Conservation (phyloP, 2,329 filamentous ascomycete genomes). For the Botrytis galanthina region DNA sequence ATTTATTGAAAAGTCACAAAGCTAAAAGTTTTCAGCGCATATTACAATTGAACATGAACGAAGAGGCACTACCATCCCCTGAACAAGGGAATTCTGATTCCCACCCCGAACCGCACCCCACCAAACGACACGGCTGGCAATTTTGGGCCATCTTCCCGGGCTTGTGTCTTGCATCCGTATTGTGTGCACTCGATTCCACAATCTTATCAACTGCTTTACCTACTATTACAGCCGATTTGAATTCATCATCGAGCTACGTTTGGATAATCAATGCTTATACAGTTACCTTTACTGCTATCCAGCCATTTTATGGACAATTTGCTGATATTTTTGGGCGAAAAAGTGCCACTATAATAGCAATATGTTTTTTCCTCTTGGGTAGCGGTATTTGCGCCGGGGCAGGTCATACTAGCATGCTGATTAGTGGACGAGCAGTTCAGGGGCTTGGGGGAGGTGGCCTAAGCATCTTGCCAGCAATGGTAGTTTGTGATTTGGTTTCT, state of each 20-base stretch:
- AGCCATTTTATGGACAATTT: conserved; percentile 44
- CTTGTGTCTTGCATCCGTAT: conserved; percentile 6
- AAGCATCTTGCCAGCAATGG: not conserved
- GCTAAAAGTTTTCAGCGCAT: accelerated
- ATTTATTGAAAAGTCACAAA: not conserved
- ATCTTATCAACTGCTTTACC: conserved; percentile 11
- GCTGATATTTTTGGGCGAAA: conserved; percentile 53
- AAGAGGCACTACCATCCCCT: not conserved
- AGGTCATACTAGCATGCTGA: conserved; percentile 42
- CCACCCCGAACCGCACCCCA: not conserved
- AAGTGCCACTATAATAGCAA: conserved; percentile 42
- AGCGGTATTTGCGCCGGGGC: conserved; percentile 34
- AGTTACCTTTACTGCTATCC: conserved; percentile 12
- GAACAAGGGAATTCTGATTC: not conserved
- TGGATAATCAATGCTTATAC: conserved; percentile 21
- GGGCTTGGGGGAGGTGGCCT: conserved; percentile 39
- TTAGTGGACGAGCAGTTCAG: conserved; percentile 40
- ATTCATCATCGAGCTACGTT: conserved; percentile 4
- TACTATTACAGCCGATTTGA: not conserved
- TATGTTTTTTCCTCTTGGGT: conserved; percentile 36
- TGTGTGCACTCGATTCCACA: conserved; percentile 14
- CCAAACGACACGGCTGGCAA: not conserved
- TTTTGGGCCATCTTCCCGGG: conserved; percentile 16
- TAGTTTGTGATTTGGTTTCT: not conserved
- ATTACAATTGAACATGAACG: not conserved